phyloP scores from a whole-genome alignment of 106 monocot genomes.

The Alisma plantagoaquatica region DNA sequence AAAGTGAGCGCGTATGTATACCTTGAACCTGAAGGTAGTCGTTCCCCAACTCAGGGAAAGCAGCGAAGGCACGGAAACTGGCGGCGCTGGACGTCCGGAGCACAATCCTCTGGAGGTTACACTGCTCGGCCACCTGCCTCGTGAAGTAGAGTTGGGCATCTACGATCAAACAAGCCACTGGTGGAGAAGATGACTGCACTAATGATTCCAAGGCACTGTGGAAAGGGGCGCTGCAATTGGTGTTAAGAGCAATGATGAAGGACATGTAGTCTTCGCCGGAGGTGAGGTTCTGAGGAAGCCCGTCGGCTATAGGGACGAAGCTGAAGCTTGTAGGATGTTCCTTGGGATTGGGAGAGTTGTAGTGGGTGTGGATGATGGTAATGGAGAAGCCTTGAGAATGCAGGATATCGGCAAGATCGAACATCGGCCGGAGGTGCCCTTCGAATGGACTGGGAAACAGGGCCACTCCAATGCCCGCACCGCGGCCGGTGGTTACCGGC shows the following conservation, averaged over 20 bases:
- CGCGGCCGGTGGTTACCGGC: too few species aligned
- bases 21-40: constrained; percentile 2
- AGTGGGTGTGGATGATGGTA: constrained; percentile 18
- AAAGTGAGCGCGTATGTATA: too few species aligned
- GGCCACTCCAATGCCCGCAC: too few species aligned
- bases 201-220: not conserved
- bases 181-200: not conserved
- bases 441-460: constrained; percentile 15
- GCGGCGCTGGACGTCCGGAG: constrained; percentile 6
- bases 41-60: not conserved
- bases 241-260: not conserved
- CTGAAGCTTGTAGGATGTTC: constrained; percentile 5
- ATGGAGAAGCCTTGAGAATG: constrained; percentile 13
- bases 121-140: not conserved
- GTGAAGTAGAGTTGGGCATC: constrained; percentile 1
- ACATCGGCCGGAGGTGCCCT: constrained; percentile 25
- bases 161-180: constrained; percentile 3
- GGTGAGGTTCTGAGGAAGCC: not conserved
- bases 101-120: constrained; percentile 1
- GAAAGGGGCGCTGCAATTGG: constrained; percentile 1
- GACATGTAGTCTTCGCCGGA: not conserved
- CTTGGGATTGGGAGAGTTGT: constrained; percentile 2
- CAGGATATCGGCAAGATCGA: constrained; percentile 21
- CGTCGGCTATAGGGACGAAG: constrained; percentile 8
- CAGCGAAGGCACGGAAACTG: not conserved